Evolutionary conservation across 768 basidiomycete genomes (phyloP).

Genomic region (Kwoniella botswanensis): DNA sequence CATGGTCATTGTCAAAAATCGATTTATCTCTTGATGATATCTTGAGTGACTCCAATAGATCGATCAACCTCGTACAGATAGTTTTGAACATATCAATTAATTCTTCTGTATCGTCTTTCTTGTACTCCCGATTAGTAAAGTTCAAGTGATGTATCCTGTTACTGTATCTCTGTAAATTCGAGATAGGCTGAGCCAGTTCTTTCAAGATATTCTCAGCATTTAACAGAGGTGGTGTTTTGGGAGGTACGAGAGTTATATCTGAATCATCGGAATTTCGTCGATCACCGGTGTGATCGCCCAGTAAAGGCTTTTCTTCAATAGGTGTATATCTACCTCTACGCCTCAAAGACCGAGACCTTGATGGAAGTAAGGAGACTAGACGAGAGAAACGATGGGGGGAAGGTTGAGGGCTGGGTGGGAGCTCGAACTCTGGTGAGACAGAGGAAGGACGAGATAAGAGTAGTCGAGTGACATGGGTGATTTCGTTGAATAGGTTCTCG

Average conservation of each 20-base stretch:
- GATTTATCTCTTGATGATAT: too few relatives aligned
- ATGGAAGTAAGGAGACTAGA: not conserved
- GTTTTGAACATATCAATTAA: slow-evolving; percentile 11
- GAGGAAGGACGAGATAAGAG: not conserved
- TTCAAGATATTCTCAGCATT: not conserved
- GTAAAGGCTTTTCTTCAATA: not conserved
- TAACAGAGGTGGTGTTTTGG: not conserved
- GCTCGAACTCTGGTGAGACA: not conserved
- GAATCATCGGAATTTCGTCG: not conserved
- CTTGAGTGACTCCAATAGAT: slow-evolving; percentile 14
- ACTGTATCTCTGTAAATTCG: not conserved
- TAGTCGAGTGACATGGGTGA: not conserved
- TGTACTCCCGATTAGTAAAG: not conserved
- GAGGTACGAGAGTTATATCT: slow-evolving; percentile 5
- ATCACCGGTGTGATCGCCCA: not conserved
- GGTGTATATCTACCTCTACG: not conserved
- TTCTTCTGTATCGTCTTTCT: not conserved
- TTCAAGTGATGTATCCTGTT: not conserved
- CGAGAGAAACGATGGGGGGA: not conserved
- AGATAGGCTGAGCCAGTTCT: not conserved
- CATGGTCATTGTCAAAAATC: not conserved
- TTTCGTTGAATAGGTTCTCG: not conserved
- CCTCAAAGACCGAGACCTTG: not conserved
- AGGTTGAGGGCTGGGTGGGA: not conserved
- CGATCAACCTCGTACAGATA: slow-evolving; percentile 13